phyloP scores from a whole-genome alignment of 2,329 filamentous ascomycete genomes.

The Colletotrichum simmondsii region DNA sequence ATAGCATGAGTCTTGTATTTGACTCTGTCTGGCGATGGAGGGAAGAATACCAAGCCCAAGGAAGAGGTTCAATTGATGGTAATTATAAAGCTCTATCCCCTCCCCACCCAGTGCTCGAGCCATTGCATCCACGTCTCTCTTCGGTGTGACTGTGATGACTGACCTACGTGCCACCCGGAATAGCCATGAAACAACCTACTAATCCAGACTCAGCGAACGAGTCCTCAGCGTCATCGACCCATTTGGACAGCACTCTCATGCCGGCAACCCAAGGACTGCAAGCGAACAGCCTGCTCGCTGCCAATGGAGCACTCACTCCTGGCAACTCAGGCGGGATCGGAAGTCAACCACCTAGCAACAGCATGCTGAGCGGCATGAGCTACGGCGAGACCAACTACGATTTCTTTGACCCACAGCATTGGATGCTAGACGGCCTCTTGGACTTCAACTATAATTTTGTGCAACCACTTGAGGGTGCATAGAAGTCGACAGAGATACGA shows the following conservation, averaged over 20 bases:
- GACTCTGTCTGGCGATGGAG: conserved; percentile 90
- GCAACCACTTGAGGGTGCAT: conserved; percentile 64
- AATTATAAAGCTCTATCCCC: conserved; percentile 47
- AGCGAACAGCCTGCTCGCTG: conserved; percentile 58
- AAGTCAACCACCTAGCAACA: conserved; percentile 45
- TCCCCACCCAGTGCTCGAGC: conserved; percentile 22
- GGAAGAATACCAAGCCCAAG: conserved; percentile 79
- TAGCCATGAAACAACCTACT: conserved; percentile 85
- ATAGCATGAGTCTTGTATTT: conserved; percentile 87
- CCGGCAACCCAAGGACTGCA: conserved; percentile 58
- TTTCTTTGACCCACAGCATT: conserved; percentile 92
- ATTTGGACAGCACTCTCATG: conserved; percentile 70
- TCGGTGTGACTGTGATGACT: conserved; percentile 38
- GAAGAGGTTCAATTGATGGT: conserved; percentile 78
- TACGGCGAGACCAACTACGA: conserved; percentile 81
- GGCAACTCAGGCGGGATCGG: conserved; percentile 52
- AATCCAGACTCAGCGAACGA: conserved; percentile 83
- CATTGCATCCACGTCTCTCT: conserved; percentile 36
- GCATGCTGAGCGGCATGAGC: conserved; percentile 61
- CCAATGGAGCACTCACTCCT: conserved; percentile 65
- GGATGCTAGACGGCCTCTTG: conserved; percentile 89
- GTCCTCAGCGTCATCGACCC: conserved; percentile 75
- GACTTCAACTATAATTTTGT: conserved; percentile 80
- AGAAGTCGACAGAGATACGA: conserved; percentile 31
- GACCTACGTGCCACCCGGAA: conserved; percentile 42